These are phyloP conservation scores for Eucalyptus sp. DNA, from an alignment of 345 rosid genomes.

Conservation along the genomic window DNA sequence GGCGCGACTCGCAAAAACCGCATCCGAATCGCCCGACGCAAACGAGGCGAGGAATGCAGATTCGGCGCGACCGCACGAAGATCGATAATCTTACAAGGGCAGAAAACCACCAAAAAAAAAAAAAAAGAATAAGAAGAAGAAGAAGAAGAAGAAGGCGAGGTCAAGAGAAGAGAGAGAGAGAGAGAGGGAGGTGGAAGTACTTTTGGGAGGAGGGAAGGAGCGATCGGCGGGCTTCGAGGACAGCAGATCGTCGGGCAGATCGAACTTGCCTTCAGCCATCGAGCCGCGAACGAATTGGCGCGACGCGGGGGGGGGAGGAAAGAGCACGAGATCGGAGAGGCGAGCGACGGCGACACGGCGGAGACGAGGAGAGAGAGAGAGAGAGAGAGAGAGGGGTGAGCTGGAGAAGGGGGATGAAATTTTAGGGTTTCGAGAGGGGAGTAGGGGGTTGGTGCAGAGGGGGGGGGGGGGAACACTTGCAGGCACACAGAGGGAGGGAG, in stretches of 20 bases:
- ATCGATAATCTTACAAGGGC: not conserved
- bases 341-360: not conserved
- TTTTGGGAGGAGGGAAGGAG: conserved; percentile 25
- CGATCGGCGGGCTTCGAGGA: conserved; percentile 51
- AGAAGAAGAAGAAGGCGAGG: not conserved
- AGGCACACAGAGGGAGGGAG: not conserved
- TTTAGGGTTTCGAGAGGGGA: conserved; percentile 12
- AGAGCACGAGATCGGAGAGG: not conserved
- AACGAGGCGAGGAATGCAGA: not conserved
- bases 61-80: not conserved
- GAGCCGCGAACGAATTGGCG: not conserved
- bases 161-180: not conserved
- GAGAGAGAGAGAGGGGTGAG: not conserved
- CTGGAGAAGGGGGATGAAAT: not conserved
- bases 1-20: not conserved
- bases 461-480: not conserved
- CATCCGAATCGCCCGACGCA: not conserved
- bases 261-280: conserved; percentile 75
- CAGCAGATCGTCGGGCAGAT: conserved; percentile 80
- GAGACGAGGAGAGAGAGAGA: not conserved
- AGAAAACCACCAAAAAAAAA: not conserved
- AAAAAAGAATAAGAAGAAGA: too few species aligned
- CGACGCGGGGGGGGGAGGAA: not conserved
- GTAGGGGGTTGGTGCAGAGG: not conserved
- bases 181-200: conserved; percentile 6